phyloP scores from a whole-genome alignment of 306 rosid genomes.

The Trifolium repens region DNA sequence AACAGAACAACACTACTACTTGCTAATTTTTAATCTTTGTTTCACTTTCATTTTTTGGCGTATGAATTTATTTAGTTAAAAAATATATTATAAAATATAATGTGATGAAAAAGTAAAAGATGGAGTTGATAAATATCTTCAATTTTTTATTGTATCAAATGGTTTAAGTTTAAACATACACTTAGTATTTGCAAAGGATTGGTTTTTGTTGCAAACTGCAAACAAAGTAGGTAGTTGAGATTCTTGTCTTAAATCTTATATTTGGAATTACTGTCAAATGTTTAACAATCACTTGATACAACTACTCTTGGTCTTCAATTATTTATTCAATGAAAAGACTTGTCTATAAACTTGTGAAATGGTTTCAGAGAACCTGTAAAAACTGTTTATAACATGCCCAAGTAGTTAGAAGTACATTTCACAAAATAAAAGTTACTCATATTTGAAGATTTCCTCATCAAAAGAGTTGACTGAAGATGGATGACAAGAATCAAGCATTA shows the following conservation, averaged over 20 bases:
- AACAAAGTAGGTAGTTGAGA: too few relatives aligned
- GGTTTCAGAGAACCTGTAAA: neutral
- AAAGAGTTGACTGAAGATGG: neutral
- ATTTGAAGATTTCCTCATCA: neutral
- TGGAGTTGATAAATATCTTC: neutral
- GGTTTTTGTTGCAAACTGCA: neutral
- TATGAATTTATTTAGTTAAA: neutral
- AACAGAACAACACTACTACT: neutral
- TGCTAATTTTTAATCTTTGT: neutral
- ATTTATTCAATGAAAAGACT: too few relatives aligned
- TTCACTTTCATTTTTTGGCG: neutral
- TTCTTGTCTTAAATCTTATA: too few relatives aligned
- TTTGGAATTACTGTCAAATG: too few relatives aligned
- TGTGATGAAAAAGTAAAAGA: neutral
- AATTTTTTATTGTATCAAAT: neutral
- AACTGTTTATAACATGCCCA: neutral
- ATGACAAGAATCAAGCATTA: neutral
- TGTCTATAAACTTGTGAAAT: neutral
- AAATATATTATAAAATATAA: neutral
- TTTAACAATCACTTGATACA: too few relatives aligned
- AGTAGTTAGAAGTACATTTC: neutral
- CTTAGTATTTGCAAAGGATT: neutral
- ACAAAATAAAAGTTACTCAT: neutral
- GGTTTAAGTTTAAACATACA: neutral
- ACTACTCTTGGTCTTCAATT: too few relatives aligned